Base-by-base conservation (phyloP, 2,329 filamentous ascomycete genomes). In the Achaetomium macrosporum region DNA sequence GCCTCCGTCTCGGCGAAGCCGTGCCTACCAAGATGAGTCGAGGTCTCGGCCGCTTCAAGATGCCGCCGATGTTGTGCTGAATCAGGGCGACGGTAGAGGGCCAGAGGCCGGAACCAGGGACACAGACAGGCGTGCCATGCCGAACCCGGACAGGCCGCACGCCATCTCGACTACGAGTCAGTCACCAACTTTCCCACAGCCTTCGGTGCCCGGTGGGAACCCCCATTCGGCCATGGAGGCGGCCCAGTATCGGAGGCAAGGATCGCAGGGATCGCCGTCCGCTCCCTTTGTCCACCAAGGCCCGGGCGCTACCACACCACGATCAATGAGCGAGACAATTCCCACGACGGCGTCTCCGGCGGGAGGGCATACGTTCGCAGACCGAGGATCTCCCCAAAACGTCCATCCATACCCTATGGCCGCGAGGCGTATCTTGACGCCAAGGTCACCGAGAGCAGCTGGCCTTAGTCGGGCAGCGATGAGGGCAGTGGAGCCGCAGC, bases 361-460 rank as follows among this genome's bases (percentile, higher is more conserved):
- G 37, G 59, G 53, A 13, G 63, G 63, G 35, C 65, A 65, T 40
- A 63, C 66, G 6, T 59, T 61, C 35, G 51, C 55, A n/a, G 65
- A 66, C 10, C 65, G 63, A 36, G 64, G 60, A 30, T 70, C 69
- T 15, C 68, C 69, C 8, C 58, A 61, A 10, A 52, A 59, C 10
- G 36, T 48, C 20, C 67, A 68, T 20, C 63, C 66, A 20, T 65
- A 66, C 50, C 60, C 65, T 1, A 59, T 65, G 6, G 56, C 69
- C 20, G 66, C 69, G 50, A 71, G 80, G 57, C 75, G 76, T 33
- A 75, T 81, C n/a, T 63, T 83, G 55, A 82, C 78, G 11, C 79
- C 82, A 1, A 73, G 76, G 57, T 83, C 82, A 10, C 81, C 81
- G 39, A 76, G 81, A 56, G 71, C 76, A 25, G 70, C 75, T 16